These are phyloP conservation scores for Mariannaea sp. DNA, from an alignment of 2,329 filamentous ascomycete species.

Conservation along the genomic window DNA sequence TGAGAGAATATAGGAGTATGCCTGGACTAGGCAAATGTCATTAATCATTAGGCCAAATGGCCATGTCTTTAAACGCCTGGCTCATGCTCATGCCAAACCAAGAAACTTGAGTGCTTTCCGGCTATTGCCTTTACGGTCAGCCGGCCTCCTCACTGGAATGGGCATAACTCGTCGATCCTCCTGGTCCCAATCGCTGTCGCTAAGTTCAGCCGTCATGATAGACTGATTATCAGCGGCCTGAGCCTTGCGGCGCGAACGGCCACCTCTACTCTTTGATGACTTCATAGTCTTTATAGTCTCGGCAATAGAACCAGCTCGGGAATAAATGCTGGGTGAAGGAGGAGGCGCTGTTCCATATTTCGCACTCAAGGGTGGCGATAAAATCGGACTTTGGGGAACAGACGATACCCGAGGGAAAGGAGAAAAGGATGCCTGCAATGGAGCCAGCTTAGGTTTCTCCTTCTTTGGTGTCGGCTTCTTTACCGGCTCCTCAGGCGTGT, in stretches of 20 bases:
- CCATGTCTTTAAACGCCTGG: not conserved
- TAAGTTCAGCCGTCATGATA: slow-evolving; percentile 44
- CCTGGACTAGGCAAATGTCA: slow-evolving; percentile 24
- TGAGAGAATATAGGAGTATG: slow-evolving; percentile 25
- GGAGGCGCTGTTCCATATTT: slow-evolving; percentile 18
- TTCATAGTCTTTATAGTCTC: slow-evolving; percentile 40
- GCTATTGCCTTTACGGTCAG: slow-evolving; percentile 48
- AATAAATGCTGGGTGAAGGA: slow-evolving; percentile 23
- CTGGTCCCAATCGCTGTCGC: slow-evolving; percentile 50
- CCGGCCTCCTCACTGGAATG: slow-evolving; percentile 47
- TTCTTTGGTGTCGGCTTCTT: slow-evolving; percentile 29
- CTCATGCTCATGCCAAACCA: slow-evolving; percentile 47
- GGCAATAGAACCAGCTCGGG: slow-evolving; percentile 40
- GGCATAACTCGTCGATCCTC: slow-evolving; percentile 60
- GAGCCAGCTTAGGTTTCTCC: slow-evolving; percentile 33
- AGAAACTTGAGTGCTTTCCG: slow-evolving; percentile 61
- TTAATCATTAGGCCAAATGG: slow-evolving; percentile 27
- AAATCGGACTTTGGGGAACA: slow-evolving; percentile 29
- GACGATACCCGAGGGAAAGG: slow-evolving; percentile 38
- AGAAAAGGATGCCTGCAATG: slow-evolving; percentile 39
- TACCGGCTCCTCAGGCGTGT: slow-evolving; percentile 46
- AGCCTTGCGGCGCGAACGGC: slow-evolving; percentile 35
- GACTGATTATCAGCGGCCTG: slow-evolving; percentile 38
- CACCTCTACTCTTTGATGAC: slow-evolving; percentile 40
- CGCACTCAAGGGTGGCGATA: slow-evolving; percentile 24